phyloP scores from a whole-genome alignment of 116 monocot species.

The Papilionanthe hybrid region DNA sequence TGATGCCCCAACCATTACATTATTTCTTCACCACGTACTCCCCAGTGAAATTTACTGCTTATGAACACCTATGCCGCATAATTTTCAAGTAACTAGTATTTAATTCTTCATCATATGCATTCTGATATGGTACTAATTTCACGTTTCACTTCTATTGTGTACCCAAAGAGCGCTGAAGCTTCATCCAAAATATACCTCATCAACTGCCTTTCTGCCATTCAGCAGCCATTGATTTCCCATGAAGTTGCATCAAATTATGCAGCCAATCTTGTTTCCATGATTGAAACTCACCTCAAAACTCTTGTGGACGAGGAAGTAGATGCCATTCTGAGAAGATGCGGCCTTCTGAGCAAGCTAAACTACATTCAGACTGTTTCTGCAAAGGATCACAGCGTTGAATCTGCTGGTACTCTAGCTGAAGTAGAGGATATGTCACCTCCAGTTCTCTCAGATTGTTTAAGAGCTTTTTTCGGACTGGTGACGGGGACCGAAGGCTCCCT shows the following conservation, averaged over 20 bases:
- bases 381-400: conserved; percentile 8
- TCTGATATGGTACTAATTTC: not conserved
- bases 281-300: conserved; percentile 43
- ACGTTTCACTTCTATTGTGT: not conserved
- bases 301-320: conserved; percentile 76
- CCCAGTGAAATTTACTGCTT: no score
- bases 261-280: conserved; percentile 39
- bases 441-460: conserved; percentile 47
- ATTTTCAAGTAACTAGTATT: no score
- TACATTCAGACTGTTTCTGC: conserved; percentile 29
- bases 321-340: conserved; percentile 56
- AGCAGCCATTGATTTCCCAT: conserved; percentile 62
- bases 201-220: conserved; percentile 87
- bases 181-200: conserved; percentile 80
- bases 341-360: conserved; percentile 48
- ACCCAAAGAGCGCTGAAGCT: conserved; percentile 49
- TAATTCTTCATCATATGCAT: not conserved
- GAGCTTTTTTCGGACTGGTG: conserved; percentile 66
- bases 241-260: conserved; percentile 56
- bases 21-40: no score
- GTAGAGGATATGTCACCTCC: conserved; percentile 43
- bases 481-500: conserved; percentile 72
- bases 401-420: conserved; percentile 32
- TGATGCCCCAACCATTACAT: no score
- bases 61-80: no score